These are phyloP conservation scores for Melocanna baccifera DNA, from an alignment of 176 grass and related monocot genomes.

Conservation along the genomic window DNA sequence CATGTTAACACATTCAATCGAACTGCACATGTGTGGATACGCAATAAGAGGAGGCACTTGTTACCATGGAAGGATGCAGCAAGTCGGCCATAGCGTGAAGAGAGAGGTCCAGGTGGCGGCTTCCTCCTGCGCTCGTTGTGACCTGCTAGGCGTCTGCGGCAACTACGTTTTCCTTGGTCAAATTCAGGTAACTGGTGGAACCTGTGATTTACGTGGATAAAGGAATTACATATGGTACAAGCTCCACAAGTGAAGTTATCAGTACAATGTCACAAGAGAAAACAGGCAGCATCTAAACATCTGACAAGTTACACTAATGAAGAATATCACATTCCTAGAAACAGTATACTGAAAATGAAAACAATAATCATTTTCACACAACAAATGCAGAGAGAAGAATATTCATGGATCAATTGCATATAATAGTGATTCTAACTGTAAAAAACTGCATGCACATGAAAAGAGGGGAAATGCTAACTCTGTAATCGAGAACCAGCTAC, in stretches of 20 bases:
- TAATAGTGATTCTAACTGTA: background rate
- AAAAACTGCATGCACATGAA: conserved; percentile 33
- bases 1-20: background rate
- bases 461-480: conserved; percentile 28
- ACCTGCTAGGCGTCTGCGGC: conserved; percentile 69
- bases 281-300: background rate
- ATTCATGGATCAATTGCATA: background rate
- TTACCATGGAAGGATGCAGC: conserved; percentile 66
- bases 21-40: background rate
- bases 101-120: conserved; percentile 57
- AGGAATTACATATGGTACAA: background rate
- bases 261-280: background rate
- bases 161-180: conserved; percentile 88
- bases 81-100: conserved; percentile 56
- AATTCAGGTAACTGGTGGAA: conserved; percentile 88
- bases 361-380: background rate
- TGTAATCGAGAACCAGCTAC: conserved; percentile 33
- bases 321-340: background rate
- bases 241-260: background rate
- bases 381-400: background rate
- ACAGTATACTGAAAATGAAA: background rate
- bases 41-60: background rate
- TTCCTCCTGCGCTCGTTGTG: conserved; percentile 80
- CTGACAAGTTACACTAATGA: background rate
- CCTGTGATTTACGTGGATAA: conserved; percentile 34